Base-by-base conservation (phyloP, 352 stramenopile genomes). In the Globisporangium carolinianum region DNA sequence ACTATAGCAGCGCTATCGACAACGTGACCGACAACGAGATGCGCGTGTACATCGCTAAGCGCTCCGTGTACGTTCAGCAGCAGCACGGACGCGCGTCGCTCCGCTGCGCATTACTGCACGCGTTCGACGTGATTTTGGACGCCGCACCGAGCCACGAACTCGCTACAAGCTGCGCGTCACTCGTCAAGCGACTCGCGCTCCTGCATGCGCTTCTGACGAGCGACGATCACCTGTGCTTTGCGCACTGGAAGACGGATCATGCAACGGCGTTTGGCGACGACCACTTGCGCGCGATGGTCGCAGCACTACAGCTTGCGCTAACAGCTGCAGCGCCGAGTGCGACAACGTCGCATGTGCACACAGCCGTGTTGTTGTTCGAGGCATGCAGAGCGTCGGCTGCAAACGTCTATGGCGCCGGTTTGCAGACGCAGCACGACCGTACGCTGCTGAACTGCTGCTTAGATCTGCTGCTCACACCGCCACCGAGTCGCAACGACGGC, bases 151-250 rank as follows among this genome's bases (percentile, higher is more conserved):
- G 42, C 10, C 15, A 61, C n/a, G 41, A 53, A 50, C 49, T 51
- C n/a, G 32, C 37, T 61, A 6, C 12, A n/a, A 49, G 47, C 51
- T 53, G 32, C 7, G 43, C 51, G 5, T 15, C 36, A 3, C 11
- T 63, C 3, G 36, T 79, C 69, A 66, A 68, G 72, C n/a, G 68
- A 46, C 49, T 65, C 36, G 37, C 63, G 53, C 32, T 73, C 15
- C 18, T 71, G 5, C 67, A 73, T 38, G 57, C 67, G 10, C 10
- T 63, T 8, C 38, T 73, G 36, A 50, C 67, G 15, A 55, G 39
- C 6, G 14, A 53, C 0, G 45, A 57, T 8, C 63, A 66, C 6
- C 60, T 69, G 37, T 55, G 43, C 4, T 58, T 58, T 51, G 54
- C 50, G 5, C 45, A 48, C 36, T 72, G 62, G 58, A 60, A 60